A percentile compares a stretch with the other conserved stretches of the same genome.
phyloP scores from a whole-genome alignment of 2,329 filamentous ascomycete genomes.

The Calonectria pseudoturangicola region DNA sequence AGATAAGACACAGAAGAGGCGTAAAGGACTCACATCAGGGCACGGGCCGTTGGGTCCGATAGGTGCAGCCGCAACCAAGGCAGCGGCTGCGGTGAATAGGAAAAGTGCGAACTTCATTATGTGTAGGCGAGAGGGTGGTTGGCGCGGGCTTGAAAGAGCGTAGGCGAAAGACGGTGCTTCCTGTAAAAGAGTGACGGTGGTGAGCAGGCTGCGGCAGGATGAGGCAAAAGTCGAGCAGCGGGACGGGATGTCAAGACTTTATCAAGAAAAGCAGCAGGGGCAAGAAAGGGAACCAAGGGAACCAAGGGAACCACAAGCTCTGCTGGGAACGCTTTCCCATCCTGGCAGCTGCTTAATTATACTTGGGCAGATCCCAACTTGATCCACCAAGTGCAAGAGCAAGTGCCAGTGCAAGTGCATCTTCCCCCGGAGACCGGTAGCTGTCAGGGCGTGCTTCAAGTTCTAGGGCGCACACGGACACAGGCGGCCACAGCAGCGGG shows the following conservation, averaged over 20 bases:
- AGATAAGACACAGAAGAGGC: neutral
- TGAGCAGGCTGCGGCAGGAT: constrained; percentile 1
- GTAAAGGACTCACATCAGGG: constrained; percentile 54
- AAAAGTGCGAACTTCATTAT: constrained; percentile 53
- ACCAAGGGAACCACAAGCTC: neutral
- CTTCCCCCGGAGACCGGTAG: constrained; percentile 30
- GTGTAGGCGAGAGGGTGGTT: neutral
- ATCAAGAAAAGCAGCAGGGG: constrained; percentile 9
- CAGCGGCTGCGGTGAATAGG: constrained; percentile 44
- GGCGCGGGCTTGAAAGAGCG: neutral
- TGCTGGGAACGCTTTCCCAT: constrained; percentile 22
- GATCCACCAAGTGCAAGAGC: constrained; percentile 26
- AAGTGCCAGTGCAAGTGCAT: neutral
- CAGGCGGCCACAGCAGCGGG: constrained; percentile 16
- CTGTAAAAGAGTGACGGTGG: constrained; percentile 33
- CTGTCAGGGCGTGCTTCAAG: constrained; percentile 27
- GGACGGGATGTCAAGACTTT: constrained; percentile 16
- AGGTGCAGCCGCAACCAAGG: constrained; percentile 52
- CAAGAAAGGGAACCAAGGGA: neutral
- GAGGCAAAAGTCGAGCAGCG: neutral
- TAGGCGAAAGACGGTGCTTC: neutral
- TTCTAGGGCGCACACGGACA: constrained; percentile 20
- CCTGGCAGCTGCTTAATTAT: constrained; percentile 29
- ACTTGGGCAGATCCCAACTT: constrained; percentile 12
- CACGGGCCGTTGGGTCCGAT: constrained; percentile 60